Percentiles rank a stretch among this genome's conserved stretches.
Evolutionary conservation across 352 stramenopile genomes (phyloP).

Genomic region (Pythium aquatile): DNA sequence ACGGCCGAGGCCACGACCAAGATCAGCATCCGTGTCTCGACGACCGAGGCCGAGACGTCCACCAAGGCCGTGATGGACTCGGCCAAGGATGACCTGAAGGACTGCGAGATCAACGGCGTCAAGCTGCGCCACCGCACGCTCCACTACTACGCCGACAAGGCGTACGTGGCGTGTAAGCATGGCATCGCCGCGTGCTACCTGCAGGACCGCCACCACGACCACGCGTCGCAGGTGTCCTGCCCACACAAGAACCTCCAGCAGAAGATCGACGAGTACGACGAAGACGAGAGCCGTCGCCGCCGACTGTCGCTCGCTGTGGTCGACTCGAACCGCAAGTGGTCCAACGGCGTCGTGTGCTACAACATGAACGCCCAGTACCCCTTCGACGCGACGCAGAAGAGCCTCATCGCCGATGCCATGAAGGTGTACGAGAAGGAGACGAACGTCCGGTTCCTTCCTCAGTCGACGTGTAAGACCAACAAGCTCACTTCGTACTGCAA

Average conservation of each 20-base stretch:
- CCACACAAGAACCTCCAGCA: slow-evolving; percentile 33
- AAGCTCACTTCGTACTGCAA: slow-evolving; percentile 51
- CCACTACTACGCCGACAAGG: slow-evolving; percentile 69
- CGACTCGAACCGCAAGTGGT: slow-evolving; percentile 59
- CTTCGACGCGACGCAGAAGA: slow-evolving; percentile 53
- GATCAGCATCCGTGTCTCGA: slow-evolving; percentile 37
- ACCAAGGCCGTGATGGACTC: slow-evolving; percentile 3
- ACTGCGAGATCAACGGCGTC: slow-evolving; percentile 60
- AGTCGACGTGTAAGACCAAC: slow-evolving; percentile 46
- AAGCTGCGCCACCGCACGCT: slow-evolving; percentile 56
- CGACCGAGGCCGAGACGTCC: neutral
- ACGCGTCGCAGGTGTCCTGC: slow-evolving; percentile 62
- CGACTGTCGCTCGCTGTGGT: slow-evolving; percentile 67
- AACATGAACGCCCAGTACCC: slow-evolving; percentile 61
- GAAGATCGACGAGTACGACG: slow-evolving; percentile 23
- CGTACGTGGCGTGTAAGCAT: slow-evolving; percentile 72
- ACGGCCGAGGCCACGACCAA: slow-evolving; percentile 31
- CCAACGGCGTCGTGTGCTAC: slow-evolving; percentile 73
- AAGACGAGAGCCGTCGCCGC: slow-evolving; percentile 33
- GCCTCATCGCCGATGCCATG: slow-evolving; percentile 71
- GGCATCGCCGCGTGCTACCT: slow-evolving; percentile 63
- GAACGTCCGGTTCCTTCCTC: slow-evolving; percentile 72
- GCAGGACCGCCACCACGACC: slow-evolving; percentile 53
- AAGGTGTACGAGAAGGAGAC: slow-evolving; percentile 57
- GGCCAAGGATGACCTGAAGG: slow-evolving; percentile 24